Evolutionary conservation across 2,329 filamentous ascomycete species (phyloP), one percentile per base, ranked within the genome.

Genomic region (Clonostachys rhizophaga): DNA sequence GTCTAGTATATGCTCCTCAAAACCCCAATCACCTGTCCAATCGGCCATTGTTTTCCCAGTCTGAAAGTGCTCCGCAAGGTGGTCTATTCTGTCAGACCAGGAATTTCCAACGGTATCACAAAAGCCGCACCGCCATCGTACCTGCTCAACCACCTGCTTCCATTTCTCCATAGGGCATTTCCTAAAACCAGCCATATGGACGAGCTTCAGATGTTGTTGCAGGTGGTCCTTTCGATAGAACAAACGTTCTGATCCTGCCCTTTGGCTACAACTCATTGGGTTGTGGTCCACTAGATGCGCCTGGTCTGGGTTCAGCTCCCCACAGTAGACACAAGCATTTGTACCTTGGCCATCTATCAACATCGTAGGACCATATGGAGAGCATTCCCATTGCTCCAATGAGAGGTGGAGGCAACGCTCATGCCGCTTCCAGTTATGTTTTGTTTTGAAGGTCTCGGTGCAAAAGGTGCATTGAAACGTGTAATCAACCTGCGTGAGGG

Each of bases 401-500:
- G 64, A 73, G 54, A 61, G 66, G 58, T 60, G 75, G 52, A 65
- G 66, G 52, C 66, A 63, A 36, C 66, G 68, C 52, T 79, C 75
- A 51, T 79, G 75, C 30, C 75, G 63, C 47, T 69, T 65, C 68
- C 68, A 71, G 49, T 70, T 66, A 47, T 70, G 64, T 41, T 69
- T 69, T 2, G 63, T 67, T 48, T 65, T 67, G 55, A 71, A 71
- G 3, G 64, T 64, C 46, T 71, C 67, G 0, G 66, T 67, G 50
- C 68, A 71, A 52, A 71, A 71, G 12, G 68, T 71, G 50, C 68
- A 71, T 43, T 71, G 68, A 41, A 58, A 64, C 4, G 47, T 36
- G 14, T 33, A 18, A 24, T n/a, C 24, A 24, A 24, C 24, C 8
- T 24, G 24, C 24, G 24, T 24, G 24, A 24, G 24, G 24, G 24